Base-by-base conservation (phyloP, 306 rosid species). In the Dalbergia oliveri region DNA sequence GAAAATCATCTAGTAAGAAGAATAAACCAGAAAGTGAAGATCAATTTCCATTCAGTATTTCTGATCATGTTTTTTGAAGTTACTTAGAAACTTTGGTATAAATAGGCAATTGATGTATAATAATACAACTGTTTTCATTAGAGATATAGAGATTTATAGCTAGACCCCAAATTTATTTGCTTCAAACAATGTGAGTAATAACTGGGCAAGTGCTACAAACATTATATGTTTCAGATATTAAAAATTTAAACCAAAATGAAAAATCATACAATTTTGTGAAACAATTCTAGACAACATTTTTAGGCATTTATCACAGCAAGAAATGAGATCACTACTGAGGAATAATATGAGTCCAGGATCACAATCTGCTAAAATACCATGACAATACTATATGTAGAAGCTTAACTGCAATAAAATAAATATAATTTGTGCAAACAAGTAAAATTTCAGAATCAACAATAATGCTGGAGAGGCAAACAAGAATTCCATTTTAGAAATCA, bases 311-410 rank as follows among this genome's bases (percentile, higher is more conserved):
- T 23, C 23, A 51, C 12, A 73, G 19, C 50, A 62, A 18, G 62
- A 53, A 5, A 43, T 54, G 69, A 84, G 60, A 67, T 73, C 53
- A 50, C 63, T 6, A 47, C 13, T 64, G 1, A 54, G n/a, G 26
- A n/a, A 26, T n/a, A 34, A n/a, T 33, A 73, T 83, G 65, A 5
- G 67, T 73, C 81, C 66, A 11, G 39, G 43, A n/a, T 72, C 47
- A 65, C 73, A 73, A 73, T 66, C 73, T 72, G 73, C 63, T 77
- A 63, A 11, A 47, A n/a, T 88, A 89, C 94, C 89, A 39, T 64
- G 88, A 81, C 37, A 90, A 76, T 43, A 77, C 81, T 8, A 85
- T 86, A 61, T 47, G 86, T 26, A 53, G 35, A 85, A 34, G 44
- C 39, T 53, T 54, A 71, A 56, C 65, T 43, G 70, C 21, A 77